Evolutionary conservation across 129 eudicot species (phyloP), one percentile per base, ranked within the genome.

Genomic region (Sambucus nigra): DNA sequence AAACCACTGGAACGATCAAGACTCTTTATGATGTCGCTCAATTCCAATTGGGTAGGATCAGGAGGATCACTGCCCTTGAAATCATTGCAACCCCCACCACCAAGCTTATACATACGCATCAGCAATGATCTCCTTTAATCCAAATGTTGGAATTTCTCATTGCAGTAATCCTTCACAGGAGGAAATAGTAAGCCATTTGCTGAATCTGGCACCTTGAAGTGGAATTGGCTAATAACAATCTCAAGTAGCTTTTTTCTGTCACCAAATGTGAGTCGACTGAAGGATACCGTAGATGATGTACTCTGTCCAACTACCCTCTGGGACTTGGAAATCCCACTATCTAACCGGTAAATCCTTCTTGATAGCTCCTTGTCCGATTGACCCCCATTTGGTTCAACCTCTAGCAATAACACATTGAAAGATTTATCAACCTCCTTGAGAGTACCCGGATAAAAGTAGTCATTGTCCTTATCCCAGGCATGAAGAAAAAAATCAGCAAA

Each of bases 361-460:
- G 73, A 53, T 23, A 58, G 41, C 40, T 76, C 93, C 53, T 63
- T 73, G 47, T 82, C n/a, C n/a, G 69, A 44, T 44, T 74, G 77
- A 29, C 77, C 89, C 16, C 75, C 71, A 21, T n/a, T n/a, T 6
- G 97, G 87, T 65, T 83, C 92, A 14, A 80, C 94, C 72, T 88
- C 97, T 7, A 88, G 94, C 76, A 88, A 66, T 33, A 88, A 73
- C 73, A 88, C 86, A 45, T 88, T 88, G 59, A 91, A 88, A 52
- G 71, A 68, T 69, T 69, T 59, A 33, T 88, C 94, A 39, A 83
- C 72, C 16, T 81, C 74, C 73, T 77, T 88, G 7, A 88, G 56
- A 40, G 88, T 67, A 73, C 97, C 94, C 25, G 97, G 97, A 77
- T 77, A 88, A n/a, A 88, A 53, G 58, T 62, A 88, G 58, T 88